phyloP scores from a whole-genome alignment of 1,284 basidiomycete species.

The Trametes sp. region DNA sequence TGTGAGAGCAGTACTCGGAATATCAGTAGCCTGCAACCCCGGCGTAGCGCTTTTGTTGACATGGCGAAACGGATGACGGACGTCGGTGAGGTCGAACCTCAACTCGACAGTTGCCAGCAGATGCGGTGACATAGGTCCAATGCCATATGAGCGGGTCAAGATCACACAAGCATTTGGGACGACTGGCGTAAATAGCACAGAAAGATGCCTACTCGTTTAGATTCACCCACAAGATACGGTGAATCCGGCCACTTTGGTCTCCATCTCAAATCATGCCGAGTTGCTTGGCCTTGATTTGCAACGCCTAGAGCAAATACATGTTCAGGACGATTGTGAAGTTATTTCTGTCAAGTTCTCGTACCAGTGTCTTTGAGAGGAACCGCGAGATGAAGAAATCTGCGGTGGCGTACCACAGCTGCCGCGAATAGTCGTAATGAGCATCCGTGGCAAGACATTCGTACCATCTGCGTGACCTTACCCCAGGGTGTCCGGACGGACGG shows the following conservation, averaged over 20 bases:
- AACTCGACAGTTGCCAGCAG: too few species aligned
- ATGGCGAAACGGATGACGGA: neutral
- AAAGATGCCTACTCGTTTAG: neutral
- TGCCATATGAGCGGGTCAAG: too few species aligned
- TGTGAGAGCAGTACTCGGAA: neutral
- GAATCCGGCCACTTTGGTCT: too few species aligned
- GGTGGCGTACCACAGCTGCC: slow-evolving; percentile 46
- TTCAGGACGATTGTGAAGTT: neutral
- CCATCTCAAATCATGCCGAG: slow-evolving; percentile 10
- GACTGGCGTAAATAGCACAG: neutral
- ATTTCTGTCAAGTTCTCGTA: slow-evolving; percentile 12
- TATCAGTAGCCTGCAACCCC: neutral
- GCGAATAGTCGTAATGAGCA: neutral
- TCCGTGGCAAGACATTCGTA: neutral
- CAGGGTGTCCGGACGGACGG: slow-evolving; percentile 45
- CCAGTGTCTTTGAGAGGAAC: slow-evolving; percentile 46
- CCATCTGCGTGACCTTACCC: slow-evolving; percentile 18
- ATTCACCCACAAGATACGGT: neutral
- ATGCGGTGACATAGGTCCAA: too few species aligned
- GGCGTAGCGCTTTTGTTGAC: neutral
- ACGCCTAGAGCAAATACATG: slow-evolving; percentile 4
- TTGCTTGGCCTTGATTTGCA: slow-evolving; percentile 28
- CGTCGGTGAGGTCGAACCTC: too few species aligned
- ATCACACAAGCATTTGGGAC: too few species aligned
- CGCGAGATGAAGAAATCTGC: slow-evolving; percentile 45